These are phyloP conservation scores for Allium cepa DNA, from an alignment of 106 monocot genomes.

Conservation along the genomic window DNA sequence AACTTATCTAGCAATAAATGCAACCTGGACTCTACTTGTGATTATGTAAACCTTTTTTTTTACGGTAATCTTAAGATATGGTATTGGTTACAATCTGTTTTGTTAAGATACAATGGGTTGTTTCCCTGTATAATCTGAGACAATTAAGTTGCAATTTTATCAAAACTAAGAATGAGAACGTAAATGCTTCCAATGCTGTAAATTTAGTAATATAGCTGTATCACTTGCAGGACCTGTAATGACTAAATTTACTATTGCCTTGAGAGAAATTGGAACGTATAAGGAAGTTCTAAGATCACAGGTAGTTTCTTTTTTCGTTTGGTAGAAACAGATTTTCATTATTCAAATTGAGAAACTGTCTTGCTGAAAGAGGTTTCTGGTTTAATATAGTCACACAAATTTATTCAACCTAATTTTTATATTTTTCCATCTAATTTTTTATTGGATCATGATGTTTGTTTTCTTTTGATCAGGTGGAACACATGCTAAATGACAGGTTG, in stretches of 20 bases:
- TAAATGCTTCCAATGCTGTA: not conserved
- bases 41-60: too few relatives aligned
- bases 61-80: too few relatives aligned
- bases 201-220: slow-evolving; percentile 1
- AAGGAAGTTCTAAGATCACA: slow-evolving; percentile 98
- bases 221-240: slow-evolving; percentile 77
- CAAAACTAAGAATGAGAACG: not conserved
- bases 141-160: too few relatives aligned
- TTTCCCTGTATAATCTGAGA: too few relatives aligned
- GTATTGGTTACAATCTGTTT: too few relatives aligned
- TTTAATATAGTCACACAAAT: not conserved
- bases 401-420: not conserved
- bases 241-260: slow-evolving; percentile 98
- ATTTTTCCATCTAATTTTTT: not conserved
- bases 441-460: not conserved
- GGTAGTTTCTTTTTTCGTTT: slow-evolving; percentile 24
- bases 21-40: too few relatives aligned
- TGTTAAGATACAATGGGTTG: too few relatives aligned
- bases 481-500: slow-evolving; percentile 93
- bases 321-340: too few relatives aligned
- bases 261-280: slow-evolving; percentile 98
- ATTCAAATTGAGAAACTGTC: too few relatives aligned
- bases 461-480: slow-evolving; percentile 68
- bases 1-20: too few relatives aligned
- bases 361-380: too few relatives aligned